Percentiles rank a stretch among this genome's conserved stretches.
Conservation (phyloP, 768 basidiomycete genomes). For the Cantharellus anzutake region DNA sequence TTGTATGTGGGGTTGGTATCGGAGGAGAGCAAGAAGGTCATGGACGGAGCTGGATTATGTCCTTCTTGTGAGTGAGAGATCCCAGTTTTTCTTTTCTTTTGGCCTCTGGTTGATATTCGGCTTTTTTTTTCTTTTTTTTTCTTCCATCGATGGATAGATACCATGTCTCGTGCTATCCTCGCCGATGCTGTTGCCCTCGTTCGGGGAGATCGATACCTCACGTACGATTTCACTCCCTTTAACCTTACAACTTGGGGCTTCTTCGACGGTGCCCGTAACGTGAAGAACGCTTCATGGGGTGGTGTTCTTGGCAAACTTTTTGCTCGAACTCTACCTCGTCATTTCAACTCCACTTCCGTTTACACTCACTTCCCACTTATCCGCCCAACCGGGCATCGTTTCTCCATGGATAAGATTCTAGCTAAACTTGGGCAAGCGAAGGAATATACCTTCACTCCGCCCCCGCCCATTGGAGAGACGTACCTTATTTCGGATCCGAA, state of each 20-base stretch:
- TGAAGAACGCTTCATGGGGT: not conserved
- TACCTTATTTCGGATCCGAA: conserved; percentile 16
- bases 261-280: conserved; percentile 17
- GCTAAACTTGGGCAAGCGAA: conserved; percentile 32
- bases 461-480: conserved; percentile 16
- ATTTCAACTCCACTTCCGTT: not conserved
- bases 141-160: not conserved
- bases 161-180: conserved; percentile 9
- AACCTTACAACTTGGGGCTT: conserved; percentile 71
- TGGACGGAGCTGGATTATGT: not conserved
- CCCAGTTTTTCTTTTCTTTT: not conserved
- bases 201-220: conserved; percentile 46
- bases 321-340: not conserved
- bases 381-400: conserved; percentile 30
- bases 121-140: not conserved
- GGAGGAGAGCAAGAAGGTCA: not conserved
- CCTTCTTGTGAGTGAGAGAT: not conserved
- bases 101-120: not conserved
- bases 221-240: conserved; percentile 47
- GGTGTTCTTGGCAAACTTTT: not conserved
- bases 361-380: conserved; percentile 69
- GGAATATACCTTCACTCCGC: conserved; percentile 37
- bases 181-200: conserved; percentile 10
- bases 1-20: conserved; percentile 7
- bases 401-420: conserved; percentile 39